phyloP scores from a whole-genome alignment of 805 yeast genomes.

The Kregervanrija delftensis region DNA sequence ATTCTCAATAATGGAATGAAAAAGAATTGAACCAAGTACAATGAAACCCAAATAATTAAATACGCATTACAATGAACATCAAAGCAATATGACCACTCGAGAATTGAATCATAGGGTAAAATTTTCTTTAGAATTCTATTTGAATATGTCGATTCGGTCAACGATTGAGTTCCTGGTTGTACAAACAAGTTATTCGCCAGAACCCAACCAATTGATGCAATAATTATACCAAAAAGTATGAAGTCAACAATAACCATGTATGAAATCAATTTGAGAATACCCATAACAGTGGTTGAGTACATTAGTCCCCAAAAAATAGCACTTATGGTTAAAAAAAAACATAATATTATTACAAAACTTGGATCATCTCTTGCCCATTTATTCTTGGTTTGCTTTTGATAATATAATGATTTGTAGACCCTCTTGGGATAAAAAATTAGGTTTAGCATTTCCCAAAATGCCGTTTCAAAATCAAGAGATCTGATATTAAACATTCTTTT shows the following conservation, averaged over 20 bases:
- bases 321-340: constrained; percentile 58
- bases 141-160: background rate
- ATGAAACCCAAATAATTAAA: constrained; percentile 66
- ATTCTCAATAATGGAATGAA: constrained; percentile 64
- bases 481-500: constrained; percentile 59
- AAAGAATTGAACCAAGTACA: constrained; percentile 70
- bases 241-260: constrained; percentile 87
- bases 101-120: constrained; percentile 30
- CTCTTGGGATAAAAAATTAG: constrained; percentile 69
- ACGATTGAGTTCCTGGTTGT: constrained; percentile 10
- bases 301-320: constrained; percentile 91
- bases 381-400: constrained; percentile 71
- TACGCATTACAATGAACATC: constrained; percentile 93
- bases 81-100: constrained; percentile 94
- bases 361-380: constrained; percentile 93
- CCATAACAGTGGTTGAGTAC: constrained; percentile 56
- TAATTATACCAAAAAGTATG: constrained; percentile 56
- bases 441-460: constrained; percentile 83
- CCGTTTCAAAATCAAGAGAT: constrained; percentile 86
- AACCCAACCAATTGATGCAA: constrained; percentile 71
- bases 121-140: constrained; percentile 23
- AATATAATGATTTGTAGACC: constrained; percentile 75
- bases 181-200: constrained; percentile 56
- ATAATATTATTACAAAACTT: constrained; percentile 67
- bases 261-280: constrained; percentile 58